These are phyloP conservation scores for Microbotryomycetes sp. DNA, from an alignment of 1,284 basidiomycete genomes.

Conservation along the genomic window DNA sequence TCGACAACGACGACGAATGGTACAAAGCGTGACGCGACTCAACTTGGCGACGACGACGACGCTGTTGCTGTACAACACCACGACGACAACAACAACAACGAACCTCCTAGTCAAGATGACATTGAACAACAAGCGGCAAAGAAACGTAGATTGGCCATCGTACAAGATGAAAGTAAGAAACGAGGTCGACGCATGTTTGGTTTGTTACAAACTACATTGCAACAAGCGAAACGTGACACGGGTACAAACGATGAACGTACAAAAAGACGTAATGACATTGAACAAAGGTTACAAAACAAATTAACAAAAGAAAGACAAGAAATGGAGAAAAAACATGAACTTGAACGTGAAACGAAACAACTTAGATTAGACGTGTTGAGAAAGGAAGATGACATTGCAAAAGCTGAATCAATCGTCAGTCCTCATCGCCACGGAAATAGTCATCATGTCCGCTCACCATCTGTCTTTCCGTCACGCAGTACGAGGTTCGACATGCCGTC, in stretches of 20 bases:
- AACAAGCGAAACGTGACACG: constrained; percentile 31
- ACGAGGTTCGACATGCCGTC: constrained; percentile 28
- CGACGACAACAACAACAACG: not conserved
- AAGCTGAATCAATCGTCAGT: constrained; percentile 27
- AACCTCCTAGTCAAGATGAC: not conserved
- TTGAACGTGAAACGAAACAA: constrained; percentile 25
- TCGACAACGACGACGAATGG: no score
- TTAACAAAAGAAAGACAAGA: constrained; percentile 22
- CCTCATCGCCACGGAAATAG: not conserved
- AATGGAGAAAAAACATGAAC: constrained; percentile 16
- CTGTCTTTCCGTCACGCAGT: constrained; percentile 11
- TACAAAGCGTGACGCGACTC: no score
- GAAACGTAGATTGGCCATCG: constrained; percentile 17
- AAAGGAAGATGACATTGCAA: constrained; percentile 31
- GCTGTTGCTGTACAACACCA: not conserved
- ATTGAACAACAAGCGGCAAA: constrained; percentile 12
- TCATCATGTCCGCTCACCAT: not conserved
- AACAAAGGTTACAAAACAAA: constrained; percentile 31
- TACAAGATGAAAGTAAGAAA: constrained; percentile 19
- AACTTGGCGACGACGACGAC: not conserved
- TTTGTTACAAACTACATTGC: constrained; percentile 32
- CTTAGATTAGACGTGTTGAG: constrained; percentile 18
- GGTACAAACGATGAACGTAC: constrained; percentile 7
- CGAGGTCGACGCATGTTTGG: constrained; percentile 35
- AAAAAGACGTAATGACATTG: constrained; percentile 29